A percentile compares a stretch with the other conserved stretches of the same genome.
phyloP scores from a whole-genome alignment of 2,329 filamentous ascomycete species.

The Mollisiaceae sp. region DNA sequence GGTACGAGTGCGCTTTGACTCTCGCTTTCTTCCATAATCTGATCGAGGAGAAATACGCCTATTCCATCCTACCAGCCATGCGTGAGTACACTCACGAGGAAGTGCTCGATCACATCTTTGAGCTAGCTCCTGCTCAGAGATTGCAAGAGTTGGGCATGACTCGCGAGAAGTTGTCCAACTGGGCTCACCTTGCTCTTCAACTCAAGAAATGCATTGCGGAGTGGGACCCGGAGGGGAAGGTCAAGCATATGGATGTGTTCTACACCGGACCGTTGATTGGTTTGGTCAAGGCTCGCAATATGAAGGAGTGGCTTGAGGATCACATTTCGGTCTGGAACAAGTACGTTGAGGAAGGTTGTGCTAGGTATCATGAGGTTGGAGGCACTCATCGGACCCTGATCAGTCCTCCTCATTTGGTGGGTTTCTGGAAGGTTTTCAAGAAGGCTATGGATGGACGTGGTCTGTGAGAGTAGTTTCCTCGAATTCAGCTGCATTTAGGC shows the following conservation, averaged over 20 bases:
- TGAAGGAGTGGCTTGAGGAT: conserved; percentile 42
- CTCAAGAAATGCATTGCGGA: conserved; percentile 47
- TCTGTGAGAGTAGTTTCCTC: not conserved
- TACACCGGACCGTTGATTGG: conserved; percentile 42
- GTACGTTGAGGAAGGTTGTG: conserved; percentile 36
- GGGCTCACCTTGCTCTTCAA: conserved; percentile 45
- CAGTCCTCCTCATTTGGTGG: conserved; percentile 43
- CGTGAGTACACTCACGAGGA: conserved; percentile 27
- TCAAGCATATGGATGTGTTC: conserved; percentile 50
- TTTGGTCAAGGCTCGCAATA: conserved; percentile 25
- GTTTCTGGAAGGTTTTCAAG: conserved; percentile 43
- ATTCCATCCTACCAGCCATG: conserved; percentile 47
- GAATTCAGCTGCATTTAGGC: not conserved
- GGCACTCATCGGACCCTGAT: conserved; percentile 50
- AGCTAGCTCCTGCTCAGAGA: conserved; percentile 30
- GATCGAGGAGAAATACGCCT: conserved; percentile 45
- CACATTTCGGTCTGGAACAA: conserved; percentile 45
- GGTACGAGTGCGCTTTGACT: conserved; percentile 44
- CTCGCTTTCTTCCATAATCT: conserved; percentile 47
- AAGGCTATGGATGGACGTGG: conserved; percentile 28
- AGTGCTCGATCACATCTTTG: conserved; percentile 36
- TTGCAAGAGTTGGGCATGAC: conserved; percentile 44
- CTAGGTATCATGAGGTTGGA: conserved; percentile 44
- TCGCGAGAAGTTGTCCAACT: conserved; percentile 39
- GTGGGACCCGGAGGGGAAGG: conserved; percentile 49